A percentile compares a stretch with the other conserved stretches of the same genome.
phyloP scores from a whole-genome alignment of 2,329 filamentous ascomycete species.

The Penicillium thymicola region DNA sequence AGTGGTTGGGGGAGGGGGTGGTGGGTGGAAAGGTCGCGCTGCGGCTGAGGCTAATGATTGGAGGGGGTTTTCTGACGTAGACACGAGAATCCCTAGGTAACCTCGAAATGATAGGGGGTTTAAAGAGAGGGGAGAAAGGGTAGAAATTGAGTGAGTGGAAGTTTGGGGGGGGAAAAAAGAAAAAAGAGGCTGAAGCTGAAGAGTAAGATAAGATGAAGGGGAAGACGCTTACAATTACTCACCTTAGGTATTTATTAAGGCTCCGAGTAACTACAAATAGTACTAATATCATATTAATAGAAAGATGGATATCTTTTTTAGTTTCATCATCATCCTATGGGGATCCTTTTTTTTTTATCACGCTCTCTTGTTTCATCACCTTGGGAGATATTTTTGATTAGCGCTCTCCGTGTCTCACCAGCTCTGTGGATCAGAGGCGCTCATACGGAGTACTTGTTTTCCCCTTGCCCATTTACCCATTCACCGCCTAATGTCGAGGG shows the following conservation, averaged over 20 bases:
- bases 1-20: slow-evolving; percentile 15
- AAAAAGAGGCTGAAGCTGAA: slow-evolving; percentile 12
- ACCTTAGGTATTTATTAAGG: slow-evolving; percentile 12
- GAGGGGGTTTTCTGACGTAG: not conserved
- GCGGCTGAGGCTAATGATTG: slow-evolving; percentile 25
- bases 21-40: slow-evolving; percentile 25
- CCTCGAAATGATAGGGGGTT: not conserved
- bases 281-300: not conserved
- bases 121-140: not conserved
- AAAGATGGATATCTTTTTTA: slow-evolving; percentile 4
- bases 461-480: not conserved
- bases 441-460: not conserved
- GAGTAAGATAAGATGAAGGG: slow-evolving; percentile 17
- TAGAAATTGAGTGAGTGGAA: slow-evolving; percentile 7
- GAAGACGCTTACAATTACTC: slow-evolving; percentile 12
- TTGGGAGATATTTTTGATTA: slow-evolving; percentile 21
- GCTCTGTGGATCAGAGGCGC: slow-evolving; percentile 5
- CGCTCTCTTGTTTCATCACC: not conserved
- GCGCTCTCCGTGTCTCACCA: slow-evolving; percentile 18
- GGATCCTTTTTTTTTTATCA: not conserved
- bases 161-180: not conserved
- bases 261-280: slow-evolving; percentile 6
- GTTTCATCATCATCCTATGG: slow-evolving; percentile 10
- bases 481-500: not conserved
- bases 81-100: slow-evolving; percentile 8